These are phyloP conservation scores for Talaromyces sp. DNA, from an alignment of 2,329 filamentous ascomycete species.

Conservation along the genomic window DNA sequence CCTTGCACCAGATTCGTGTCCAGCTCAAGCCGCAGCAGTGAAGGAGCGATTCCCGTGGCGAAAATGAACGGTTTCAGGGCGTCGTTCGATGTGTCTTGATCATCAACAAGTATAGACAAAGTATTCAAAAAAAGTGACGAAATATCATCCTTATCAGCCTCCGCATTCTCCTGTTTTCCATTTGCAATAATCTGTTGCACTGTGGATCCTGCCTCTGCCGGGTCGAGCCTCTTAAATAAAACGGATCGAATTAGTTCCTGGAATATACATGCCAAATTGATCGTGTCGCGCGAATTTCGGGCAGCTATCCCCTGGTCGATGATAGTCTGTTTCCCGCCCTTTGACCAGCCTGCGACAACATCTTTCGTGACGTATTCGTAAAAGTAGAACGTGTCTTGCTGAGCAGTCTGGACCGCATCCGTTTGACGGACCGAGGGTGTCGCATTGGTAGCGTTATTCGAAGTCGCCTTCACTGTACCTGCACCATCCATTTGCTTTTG, in stretches of 20 bases:
- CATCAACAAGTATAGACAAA: constrained; percentile 70
- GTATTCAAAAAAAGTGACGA: constrained; percentile 76
- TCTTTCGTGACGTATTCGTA: constrained; percentile 74
- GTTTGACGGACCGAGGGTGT: constrained; percentile 17
- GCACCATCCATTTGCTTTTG: constrained; percentile 24
- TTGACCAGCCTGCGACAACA: constrained; percentile 62
- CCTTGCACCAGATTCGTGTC: constrained; percentile 71
- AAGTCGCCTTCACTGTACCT: constrained; percentile 13
- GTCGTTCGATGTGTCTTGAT: constrained; percentile 54
- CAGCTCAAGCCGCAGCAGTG: constrained; percentile 73
- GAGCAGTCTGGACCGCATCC: constrained; percentile 14
- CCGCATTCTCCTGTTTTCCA: constrained; percentile 41
- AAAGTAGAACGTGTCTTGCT: constrained; percentile 48
- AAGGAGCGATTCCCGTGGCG: constrained; percentile 65
- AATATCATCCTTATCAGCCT: constrained; percentile 53
- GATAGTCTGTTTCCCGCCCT: constrained; percentile 61
- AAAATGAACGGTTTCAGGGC: constrained; percentile 64
- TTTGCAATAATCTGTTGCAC: constrained; percentile 69
- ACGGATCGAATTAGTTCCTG: constrained; percentile 80
- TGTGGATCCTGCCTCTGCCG: constrained; percentile 64
- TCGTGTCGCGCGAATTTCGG: constrained; percentile 61
- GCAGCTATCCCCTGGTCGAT: constrained; percentile 61
- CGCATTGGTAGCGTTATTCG: constrained; percentile 9
- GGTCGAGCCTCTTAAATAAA: constrained; percentile 62
- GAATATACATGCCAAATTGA: constrained; percentile 66